Percentiles rank a stretch among this genome's conserved stretches.
Conservation (phyloP, 202 grass and related monocot genomes). For the Elaeis oleifera region DNA sequence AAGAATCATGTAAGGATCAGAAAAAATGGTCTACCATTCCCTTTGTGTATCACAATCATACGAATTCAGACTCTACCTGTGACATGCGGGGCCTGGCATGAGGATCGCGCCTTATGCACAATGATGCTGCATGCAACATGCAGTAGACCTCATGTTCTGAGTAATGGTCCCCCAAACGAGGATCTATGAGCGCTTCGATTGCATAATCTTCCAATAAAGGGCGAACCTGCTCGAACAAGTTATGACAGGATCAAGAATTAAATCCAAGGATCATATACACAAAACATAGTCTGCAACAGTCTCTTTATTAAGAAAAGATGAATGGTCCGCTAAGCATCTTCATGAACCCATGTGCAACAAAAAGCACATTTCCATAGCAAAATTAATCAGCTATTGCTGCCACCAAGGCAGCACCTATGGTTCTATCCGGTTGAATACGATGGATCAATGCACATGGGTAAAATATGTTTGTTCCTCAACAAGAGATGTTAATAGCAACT, state of each 20-base stretch:
- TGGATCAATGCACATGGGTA: no score
- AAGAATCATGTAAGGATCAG: background rate
- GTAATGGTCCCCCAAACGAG: slow-evolving; percentile 52
- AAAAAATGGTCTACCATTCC: no score
- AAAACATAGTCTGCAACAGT: no score
- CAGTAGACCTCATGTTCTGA: slow-evolving; percentile 70
- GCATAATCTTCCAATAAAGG: slow-evolving; percentile 66
- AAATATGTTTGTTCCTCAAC: no score
- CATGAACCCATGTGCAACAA: no score
- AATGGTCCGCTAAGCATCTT: background rate
- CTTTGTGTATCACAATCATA: no score
- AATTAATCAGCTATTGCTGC: no score
- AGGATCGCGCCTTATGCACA: slow-evolving; percentile 85
- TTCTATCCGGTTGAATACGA: no score
- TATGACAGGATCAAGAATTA: no score
- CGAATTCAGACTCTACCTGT: slow-evolving; percentile 45
- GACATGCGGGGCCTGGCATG: slow-evolving; percentile 97
- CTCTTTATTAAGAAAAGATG: background rate
- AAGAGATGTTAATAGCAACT: slow-evolving; percentile 8
- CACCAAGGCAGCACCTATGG: no score
- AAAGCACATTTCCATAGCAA: no score
- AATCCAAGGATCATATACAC: no score
- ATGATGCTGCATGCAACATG: slow-evolving; percentile 88
- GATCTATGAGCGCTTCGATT: slow-evolving; percentile 68
- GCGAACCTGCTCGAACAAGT: slow-evolving; percentile 42